A percentile compares a stretch with the other conserved stretches of the same genome.
Evolutionary conservation across 441 rosid genomes (phyloP).

Genomic region (Arabidopsis lyrata): DNA sequence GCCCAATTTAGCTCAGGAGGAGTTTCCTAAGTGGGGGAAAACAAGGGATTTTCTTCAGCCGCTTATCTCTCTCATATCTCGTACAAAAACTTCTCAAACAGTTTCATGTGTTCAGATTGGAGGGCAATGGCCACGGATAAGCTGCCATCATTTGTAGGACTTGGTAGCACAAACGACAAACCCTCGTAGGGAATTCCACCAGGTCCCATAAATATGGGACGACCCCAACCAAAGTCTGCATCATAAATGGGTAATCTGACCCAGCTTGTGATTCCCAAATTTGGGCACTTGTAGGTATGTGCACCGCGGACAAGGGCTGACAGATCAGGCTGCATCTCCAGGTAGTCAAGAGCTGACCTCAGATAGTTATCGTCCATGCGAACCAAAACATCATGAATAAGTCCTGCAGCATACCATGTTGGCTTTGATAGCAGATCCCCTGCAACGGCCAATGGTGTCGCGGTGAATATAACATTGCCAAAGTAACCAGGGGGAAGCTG

Average conservation of each 20-base stretch:
- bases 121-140: constrained; percentile 88
- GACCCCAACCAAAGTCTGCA: constrained; percentile 98
- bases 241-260: constrained; percentile 91
- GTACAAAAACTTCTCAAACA: constrained; percentile 73
- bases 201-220: constrained; percentile 99
- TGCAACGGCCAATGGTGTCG: constrained; percentile 84
- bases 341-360: constrained; percentile 95
- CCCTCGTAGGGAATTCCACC: constrained; percentile 95
- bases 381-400: constrained; percentile 76
- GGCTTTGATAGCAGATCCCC: constrained; percentile 79
- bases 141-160: constrained; percentile 82
- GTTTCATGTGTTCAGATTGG: constrained; percentile 86
- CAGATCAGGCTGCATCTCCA: constrained; percentile 90
- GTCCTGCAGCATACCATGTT: constrained; percentile 87
- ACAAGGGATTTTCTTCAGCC: constrained; percentile 17
- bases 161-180: constrained; percentile 82
- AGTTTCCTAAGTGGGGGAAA: constrained; percentile 26
- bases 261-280: constrained; percentile 97
- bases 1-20: constrained; percentile 25
- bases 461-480: constrained; percentile 89
- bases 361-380: constrained; percentile 85
- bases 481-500: constrained; percentile 88
- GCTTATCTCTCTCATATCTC: constrained; percentile 45
- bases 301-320: constrained; percentile 91
- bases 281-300: constrained; percentile 87